These are phyloP conservation scores for Circinella minor DNA, from an alignment of 371 early-diverging fungal species.

Conservation along the genomic window DNA sequence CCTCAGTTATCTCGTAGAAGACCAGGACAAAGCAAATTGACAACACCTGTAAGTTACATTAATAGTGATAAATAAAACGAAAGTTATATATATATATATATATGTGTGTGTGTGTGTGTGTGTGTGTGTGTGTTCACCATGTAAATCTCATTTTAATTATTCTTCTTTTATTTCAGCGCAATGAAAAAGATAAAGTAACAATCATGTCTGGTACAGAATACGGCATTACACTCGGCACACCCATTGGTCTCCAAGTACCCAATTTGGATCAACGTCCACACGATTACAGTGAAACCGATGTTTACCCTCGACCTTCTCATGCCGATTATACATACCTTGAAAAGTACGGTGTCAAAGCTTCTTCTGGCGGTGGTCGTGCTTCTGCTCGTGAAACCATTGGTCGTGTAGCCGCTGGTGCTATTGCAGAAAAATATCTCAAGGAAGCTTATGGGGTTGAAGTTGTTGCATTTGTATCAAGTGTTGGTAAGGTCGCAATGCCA, in stretches of 20 bases:
- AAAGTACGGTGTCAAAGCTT: constrained; percentile 96
- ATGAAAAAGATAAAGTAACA: constrained; percentile 90
- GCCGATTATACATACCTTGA: constrained; percentile 97
- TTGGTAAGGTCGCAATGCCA: constrained; percentile 86
- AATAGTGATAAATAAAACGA: constrained; percentile 38
- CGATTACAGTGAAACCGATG: constrained; percentile 94
- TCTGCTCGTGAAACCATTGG: constrained; percentile 97
- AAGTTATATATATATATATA: not conserved
- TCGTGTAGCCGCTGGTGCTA: constrained; percentile 94
- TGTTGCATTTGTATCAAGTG: constrained; percentile 92
- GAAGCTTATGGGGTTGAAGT: constrained; percentile 86
- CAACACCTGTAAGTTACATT: constrained; percentile 73
- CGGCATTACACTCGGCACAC: constrained; percentile 94
- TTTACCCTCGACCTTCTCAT: constrained; percentile 94
- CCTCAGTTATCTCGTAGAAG: constrained; percentile 89
- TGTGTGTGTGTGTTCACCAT: not conserved
- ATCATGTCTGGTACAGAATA: constrained; percentile 94
- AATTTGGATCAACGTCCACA: constrained; percentile 96
- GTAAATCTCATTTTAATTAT: not conserved
- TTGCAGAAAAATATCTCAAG: constrained; percentile 93
- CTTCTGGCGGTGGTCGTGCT: constrained; percentile 93
- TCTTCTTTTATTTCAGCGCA: constrained; percentile 57
- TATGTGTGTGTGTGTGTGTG: too few species aligned
- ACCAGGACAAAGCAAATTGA: constrained; percentile 94
- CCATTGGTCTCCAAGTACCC: constrained; percentile 89